Conservation (phyloP, 345 rosid genomes). For the Pistacia integerrima region DNA sequence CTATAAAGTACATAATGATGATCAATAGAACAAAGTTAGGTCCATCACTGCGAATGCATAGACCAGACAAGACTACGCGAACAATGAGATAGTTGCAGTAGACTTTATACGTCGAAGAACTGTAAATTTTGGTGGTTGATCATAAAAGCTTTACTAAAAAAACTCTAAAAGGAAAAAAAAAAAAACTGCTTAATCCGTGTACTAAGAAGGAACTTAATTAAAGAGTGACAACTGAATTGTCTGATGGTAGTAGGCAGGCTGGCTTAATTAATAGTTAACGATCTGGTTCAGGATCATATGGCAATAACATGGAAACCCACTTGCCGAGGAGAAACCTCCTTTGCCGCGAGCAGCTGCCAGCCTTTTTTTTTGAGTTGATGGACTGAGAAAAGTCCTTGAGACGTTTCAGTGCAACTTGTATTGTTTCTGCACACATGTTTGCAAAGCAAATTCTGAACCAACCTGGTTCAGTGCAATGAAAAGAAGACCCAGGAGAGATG, state of each 20-base stretch:
- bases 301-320: constrained; percentile 46
- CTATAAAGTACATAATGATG: too few species aligned
- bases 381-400: constrained; percentile 39
- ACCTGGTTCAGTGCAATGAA: constrained; percentile 86
- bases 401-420: constrained; percentile 54
- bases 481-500: constrained; percentile 82
- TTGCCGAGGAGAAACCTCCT: constrained; percentile 34
- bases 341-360: background rate
- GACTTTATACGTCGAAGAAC: background rate
- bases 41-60: background rate
- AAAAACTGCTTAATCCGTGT: background rate
- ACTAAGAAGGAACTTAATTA: background rate
- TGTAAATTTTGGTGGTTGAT: background rate
- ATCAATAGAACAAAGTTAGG: background rate
- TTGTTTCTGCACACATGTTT: constrained; percentile 51
- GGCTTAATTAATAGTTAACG: constrained; percentile 20
- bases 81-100: background rate
- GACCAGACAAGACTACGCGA: background rate
- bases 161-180: background rate
- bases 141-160: background rate
- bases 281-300: constrained; percentile 29
- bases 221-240: background rate
- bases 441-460: constrained; percentile 91
- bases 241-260: background rate
- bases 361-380: background rate